phyloP scores from a whole-genome alignment of 2,329 filamentous ascomycete genomes.

The Raffaelea albimanens region DNA sequence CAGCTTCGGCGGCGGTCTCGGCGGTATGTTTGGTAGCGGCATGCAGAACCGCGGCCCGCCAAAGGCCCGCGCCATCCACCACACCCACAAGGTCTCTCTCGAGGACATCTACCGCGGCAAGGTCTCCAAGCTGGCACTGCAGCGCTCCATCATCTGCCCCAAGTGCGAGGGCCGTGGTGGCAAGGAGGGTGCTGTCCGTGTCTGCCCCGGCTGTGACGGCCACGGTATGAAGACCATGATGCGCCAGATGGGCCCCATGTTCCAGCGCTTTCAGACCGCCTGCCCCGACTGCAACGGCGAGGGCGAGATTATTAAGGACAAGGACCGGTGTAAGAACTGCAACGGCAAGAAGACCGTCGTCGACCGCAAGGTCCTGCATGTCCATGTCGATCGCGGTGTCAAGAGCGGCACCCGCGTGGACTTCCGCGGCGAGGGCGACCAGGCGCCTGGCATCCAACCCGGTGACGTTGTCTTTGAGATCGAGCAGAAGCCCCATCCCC shows the following conservation, averaged over 20 bases:
- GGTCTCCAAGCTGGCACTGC: slow-evolving; percentile 91
- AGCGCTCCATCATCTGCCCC: slow-evolving; percentile 94
- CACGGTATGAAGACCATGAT: slow-evolving; percentile 99
- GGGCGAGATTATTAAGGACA: slow-evolving; percentile 91
- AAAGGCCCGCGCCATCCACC: slow-evolving; percentile 91
- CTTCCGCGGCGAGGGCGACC: slow-evolving; percentile 94
- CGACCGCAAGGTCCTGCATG: slow-evolving; percentile 95
- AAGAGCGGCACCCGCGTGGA: slow-evolving; percentile 92
- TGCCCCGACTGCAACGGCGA: slow-evolving; percentile 98
- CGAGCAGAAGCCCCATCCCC: slow-evolving; percentile 93
- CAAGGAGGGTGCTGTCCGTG: slow-evolving; percentile 96
- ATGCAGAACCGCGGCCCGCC: slow-evolving; percentile 71
- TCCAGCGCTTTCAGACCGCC: slow-evolving; percentile 98
- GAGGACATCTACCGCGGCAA: slow-evolving; percentile 98
- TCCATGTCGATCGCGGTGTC: slow-evolving; percentile 93
- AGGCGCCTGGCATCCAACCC: slow-evolving; percentile 83
- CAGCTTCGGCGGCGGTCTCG: slow-evolving; percentile 62
- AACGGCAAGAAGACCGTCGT: slow-evolving; percentile 96
- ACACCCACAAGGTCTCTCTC: slow-evolving; percentile 95
- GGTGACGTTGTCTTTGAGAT: slow-evolving; percentile 98
- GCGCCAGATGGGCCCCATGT: slow-evolving; percentile 99
- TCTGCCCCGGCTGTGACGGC: slow-evolving; percentile 83
- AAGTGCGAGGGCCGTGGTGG: slow-evolving; percentile 91
- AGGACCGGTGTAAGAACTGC: slow-evolving; percentile 96
- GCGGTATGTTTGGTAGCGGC: slow-evolving; percentile 69